Percentiles rank a stretch among this genome's conserved stretches.
Evolutionary conservation across 805 yeast species (phyloP).

Genomic region (Wickerhamomyces sydowiorum): DNA sequence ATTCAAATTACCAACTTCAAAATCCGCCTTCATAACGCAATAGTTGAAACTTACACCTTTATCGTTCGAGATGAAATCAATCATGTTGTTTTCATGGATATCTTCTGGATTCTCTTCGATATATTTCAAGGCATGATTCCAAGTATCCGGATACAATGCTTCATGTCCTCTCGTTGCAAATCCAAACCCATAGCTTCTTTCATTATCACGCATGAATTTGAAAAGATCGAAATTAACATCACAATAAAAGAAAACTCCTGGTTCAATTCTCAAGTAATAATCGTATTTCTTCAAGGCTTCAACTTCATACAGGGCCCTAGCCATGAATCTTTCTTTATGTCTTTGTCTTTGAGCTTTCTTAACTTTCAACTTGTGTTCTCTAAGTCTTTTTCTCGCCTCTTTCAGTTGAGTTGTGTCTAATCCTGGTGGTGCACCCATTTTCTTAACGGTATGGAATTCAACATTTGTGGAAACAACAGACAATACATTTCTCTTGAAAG

Average conservation of each 20-base stretch:
- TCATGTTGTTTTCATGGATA: conserved; percentile 53
- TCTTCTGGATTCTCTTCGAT: conserved; percentile 52
- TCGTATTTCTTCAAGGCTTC: conserved; percentile 38
- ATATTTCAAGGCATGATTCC: conserved; percentile 68
- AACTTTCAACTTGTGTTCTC: conserved; percentile 37
- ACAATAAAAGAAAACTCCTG: conserved; percentile 38
- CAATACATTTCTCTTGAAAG: conserved; percentile 41
- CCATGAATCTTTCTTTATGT: conserved; percentile 46
- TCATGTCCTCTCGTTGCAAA: conserved; percentile 58
- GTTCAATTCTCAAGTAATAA: conserved; percentile 47
- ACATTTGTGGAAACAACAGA: conserved; percentile 48
- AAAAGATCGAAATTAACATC: conserved; percentile 43
- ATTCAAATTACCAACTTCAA: conserved; percentile 72
- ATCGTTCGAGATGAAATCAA: conserved; percentile 70
- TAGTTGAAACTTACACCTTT: conserved; percentile 66
- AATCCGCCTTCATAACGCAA: conserved; percentile 87
- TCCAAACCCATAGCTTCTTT: conserved; percentile 60
- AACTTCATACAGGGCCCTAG: conserved; percentile 40
- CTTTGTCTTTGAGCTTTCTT: conserved; percentile 53
- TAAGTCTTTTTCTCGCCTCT: conserved; percentile 34
- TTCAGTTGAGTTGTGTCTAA: conserved; percentile 43
- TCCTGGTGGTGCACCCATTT: conserved; percentile 58
- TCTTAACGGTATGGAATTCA: conserved; percentile 54
- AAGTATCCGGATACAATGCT: conserved; percentile 69
- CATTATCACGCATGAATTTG: conserved; percentile 43